These are phyloP conservation scores for Antarctomyces pellizariae DNA, from an alignment of 495 filamentous ascomycete genomes.

Conservation along the genomic window DNA sequence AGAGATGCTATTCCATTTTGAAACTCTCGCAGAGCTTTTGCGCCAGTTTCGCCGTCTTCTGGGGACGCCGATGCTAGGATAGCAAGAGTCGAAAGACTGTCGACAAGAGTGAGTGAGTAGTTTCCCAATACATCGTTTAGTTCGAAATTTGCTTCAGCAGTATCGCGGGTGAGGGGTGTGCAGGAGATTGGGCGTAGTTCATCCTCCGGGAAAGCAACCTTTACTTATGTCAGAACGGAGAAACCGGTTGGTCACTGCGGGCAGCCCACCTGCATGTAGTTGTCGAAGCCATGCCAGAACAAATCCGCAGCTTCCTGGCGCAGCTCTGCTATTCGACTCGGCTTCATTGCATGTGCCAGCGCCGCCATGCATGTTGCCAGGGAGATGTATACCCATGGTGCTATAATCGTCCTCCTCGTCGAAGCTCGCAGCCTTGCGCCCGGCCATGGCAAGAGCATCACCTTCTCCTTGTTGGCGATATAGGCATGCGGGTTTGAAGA, in stretches of 20 bases:
- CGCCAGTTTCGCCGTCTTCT: constrained; percentile 23
- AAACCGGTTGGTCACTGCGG: no score
- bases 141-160: constrained; percentile 61
- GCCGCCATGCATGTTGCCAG: constrained; percentile 12
- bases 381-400: background rate
- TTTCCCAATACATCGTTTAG: constrained; percentile 92
- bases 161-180: constrained; percentile 57
- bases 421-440: background rate
- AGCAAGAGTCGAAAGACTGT: constrained; percentile 81
- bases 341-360: constrained; percentile 23
- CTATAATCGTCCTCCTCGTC: background rate
- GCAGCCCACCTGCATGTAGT: no score
- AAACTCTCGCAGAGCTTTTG: constrained; percentile 48
- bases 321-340: constrained; percentile 23
- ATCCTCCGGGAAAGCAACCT: constrained; percentile 86
- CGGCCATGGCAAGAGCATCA: background rate
- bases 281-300: constrained; percentile 95
- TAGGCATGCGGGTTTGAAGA: no score
- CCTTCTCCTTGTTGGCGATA: no score
- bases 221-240: no score
- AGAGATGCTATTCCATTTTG: constrained; percentile 57
- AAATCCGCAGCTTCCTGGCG: constrained; percentile 63
- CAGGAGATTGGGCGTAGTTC: constrained; percentile 83
- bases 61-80: constrained; percentile 53
- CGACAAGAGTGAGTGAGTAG: constrained; percentile 85